Base-by-base conservation (phyloP, 768 basidiomycete genomes). In the Nidularia sp. region DNA sequence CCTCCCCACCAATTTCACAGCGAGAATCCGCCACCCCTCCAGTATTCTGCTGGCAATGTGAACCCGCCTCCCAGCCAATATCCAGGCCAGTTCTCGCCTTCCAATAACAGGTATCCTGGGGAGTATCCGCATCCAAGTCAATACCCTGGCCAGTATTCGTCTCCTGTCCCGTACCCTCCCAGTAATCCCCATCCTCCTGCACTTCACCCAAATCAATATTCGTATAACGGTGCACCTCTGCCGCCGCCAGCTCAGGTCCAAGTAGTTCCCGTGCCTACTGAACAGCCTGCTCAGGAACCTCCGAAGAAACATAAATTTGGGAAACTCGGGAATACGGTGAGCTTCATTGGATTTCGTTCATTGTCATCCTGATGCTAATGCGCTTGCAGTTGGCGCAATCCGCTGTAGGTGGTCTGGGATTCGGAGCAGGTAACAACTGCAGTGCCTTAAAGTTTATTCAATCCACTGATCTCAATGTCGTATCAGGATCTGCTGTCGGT, bases 371-470 rank as follows among this genome's bases (percentile, higher is more conserved):
- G 49, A 59, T 55, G 29, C 22, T 9, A n/a, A n/a, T 9, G 29
- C 13, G 42, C 50, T 18, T 39, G 10, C 51, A 76, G 80, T 65
- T 81, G 58, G 80, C 79, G 5, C 70, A 79, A 48, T 76, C 80
- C 45, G 79, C 81, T 13, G 80, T 66, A 6, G 87, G 87, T 34
- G 88, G 88, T 59, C 76, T 81, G 48, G 88, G 88, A 1, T 88
- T 89, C 58, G 86, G 88, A 53, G 87, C 85, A 56, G 86, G 86
- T 83, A 48, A 57, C 35, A 13, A 9, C n/a, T 39, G 25, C 25
- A 29, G 25, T 29, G 15, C 18, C 18, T 44, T 15, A 10, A 12
- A 29, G 25, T 47, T 33, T 35, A 25, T 36, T 12, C 34, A 75
- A 73, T 49, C 73, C 74, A 70, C 18, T 57, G 72, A 62, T 18